Evolutionary conservation across 1,284 basidiomycete genomes (phyloP), one percentile per base, ranked within the genome.

Genomic region (Ceratobasidium sp.): DNA sequence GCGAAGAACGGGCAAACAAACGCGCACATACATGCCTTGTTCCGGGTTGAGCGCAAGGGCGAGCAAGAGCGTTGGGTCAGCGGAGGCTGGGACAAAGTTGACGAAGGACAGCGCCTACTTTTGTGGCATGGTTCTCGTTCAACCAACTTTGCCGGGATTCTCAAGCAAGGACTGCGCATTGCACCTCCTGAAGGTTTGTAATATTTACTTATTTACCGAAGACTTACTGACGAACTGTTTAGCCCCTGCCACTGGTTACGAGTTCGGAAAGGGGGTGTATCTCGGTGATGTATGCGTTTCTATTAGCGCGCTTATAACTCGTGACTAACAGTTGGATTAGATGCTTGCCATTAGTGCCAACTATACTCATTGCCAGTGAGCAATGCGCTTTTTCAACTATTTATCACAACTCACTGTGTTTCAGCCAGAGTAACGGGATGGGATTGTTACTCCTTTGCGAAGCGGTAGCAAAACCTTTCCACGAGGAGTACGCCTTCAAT

Each of bases 41-140:
- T 71, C 66, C 66, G 66, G 6, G 66, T 71, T 36, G 66, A 69
- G 29, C 22, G 53, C 41, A 56, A 85, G 48, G 79, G 79, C n/a
- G 90, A 91, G 81, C 85, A 84, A 5, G 82, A 85, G 27, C 86
- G 86, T 3, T 91, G 87, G 85, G 81, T 82, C 44, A 81, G 85
- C 19, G 85, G 83, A 60, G 86, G 88, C 1, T 87, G 83, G 74
- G 82, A 86, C 66, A 81, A 82, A 17, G 78, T 88, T n/a, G 79
- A 74, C 7, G 84, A 86, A 50, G 89, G 88, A 15, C 87, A 91
- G 71, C 84, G 89, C 3, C 81, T 90, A 74, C 82, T 91, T 41
- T 82, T 91, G 51, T 91, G 90, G 90, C 90, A 91, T 77, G 89
- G 90, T 24, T 90, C 88, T 29, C 81, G 89, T 45, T 86, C 88